Conservation (phyloP, 1,284 basidiomycete genomes). For the Cystobasidium pallidum region DNA sequence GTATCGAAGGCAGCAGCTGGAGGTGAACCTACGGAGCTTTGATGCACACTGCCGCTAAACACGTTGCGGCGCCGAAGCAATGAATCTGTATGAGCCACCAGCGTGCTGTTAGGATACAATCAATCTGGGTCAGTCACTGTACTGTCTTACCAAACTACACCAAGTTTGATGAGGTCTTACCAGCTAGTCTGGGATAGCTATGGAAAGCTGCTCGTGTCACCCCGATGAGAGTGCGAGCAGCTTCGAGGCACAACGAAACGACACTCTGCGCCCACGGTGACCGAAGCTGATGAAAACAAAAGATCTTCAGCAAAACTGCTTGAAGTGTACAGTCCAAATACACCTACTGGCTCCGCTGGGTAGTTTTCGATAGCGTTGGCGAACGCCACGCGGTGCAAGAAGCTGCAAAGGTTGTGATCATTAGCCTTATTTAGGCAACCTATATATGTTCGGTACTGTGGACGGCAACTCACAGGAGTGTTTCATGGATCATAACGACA, state of each 20-base stretch:
- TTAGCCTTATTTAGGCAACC: neutral
- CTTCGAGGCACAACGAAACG: conserved; percentile 37
- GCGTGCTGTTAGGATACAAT: neutral
- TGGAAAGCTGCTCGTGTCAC: conserved; percentile 30
- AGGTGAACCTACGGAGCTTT: conserved; percentile 33
- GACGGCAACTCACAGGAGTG: conserved; percentile 27
- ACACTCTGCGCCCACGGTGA: conserved; percentile 43
- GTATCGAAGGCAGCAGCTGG: too few relatives aligned
- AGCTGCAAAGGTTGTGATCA: conserved; percentile 1
- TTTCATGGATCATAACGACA: conserved; percentile 37
- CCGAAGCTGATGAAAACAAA: conserved; percentile 13
- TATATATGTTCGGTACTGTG: neutral
- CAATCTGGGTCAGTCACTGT: neutral
- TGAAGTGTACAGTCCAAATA: neutral
- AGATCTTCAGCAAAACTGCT: neutral
- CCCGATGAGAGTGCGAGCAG: conserved; percentile 36
- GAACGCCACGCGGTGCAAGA: conserved; percentile 42
- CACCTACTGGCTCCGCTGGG: conserved; percentile 32
- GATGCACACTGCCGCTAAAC: conserved; percentile 42
- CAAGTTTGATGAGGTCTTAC: too few relatives aligned
- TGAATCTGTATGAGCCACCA: conserved; percentile 42
- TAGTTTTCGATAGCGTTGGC: conserved; percentile 42
- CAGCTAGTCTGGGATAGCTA: conserved; percentile 34
- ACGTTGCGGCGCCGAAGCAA: conserved; percentile 38
- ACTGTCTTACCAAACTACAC: too few relatives aligned